Evolutionary conservation across 306 rosid species (phyloP).

Genomic region (Lathyrus sativus): DNA sequence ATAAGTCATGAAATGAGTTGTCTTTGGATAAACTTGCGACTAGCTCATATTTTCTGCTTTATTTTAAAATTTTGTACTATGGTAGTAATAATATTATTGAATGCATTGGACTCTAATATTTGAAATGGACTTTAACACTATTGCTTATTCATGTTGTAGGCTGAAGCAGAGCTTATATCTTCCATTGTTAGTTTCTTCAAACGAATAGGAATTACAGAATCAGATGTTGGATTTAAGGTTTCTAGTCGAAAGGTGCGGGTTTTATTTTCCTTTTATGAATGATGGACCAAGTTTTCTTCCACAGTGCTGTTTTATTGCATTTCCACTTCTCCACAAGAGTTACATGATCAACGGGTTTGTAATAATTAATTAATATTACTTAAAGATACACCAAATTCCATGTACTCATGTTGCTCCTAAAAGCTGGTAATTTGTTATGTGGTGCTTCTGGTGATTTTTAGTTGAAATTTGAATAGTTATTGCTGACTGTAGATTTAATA

Average conservation of each 20-base stretch:
- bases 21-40: constrained; percentile 20
- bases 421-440: constrained; percentile 16
- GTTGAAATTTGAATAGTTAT: constrained; percentile 30
- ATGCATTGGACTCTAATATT: constrained; percentile 13
- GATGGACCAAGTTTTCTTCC: constrained; percentile 18
- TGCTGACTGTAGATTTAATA: constrained; percentile 7
- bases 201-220: constrained; percentile 78
- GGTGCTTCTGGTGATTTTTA: constrained; percentile 19
- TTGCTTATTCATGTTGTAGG: constrained; percentile 51
- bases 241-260: constrained; percentile 89
- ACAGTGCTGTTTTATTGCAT: constrained; percentile 16
- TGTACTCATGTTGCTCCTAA: constrained; percentile 1
- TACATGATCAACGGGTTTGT: constrained; percentile 33
- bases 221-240: constrained; percentile 95
- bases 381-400: constrained; percentile 8
- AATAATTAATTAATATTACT: constrained; percentile 13
- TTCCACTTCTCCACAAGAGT: constrained; percentile 25
- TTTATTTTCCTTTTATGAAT: constrained; percentile 30
- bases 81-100: constrained; percentile 24
- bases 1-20: constrained; percentile 13
- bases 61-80: constrained; percentile 18
- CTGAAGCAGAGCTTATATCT: constrained; percentile 93
- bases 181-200: constrained; percentile 86
- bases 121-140: constrained; percentile 24
- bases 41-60: constrained; percentile 31